A percentile compares a stretch with the other conserved stretches of the same genome.
These are phyloP conservation scores for Thyridium curvatum DNA, from an alignment of 2,329 filamentous ascomycete species.

Conservation along the genomic window DNA sequence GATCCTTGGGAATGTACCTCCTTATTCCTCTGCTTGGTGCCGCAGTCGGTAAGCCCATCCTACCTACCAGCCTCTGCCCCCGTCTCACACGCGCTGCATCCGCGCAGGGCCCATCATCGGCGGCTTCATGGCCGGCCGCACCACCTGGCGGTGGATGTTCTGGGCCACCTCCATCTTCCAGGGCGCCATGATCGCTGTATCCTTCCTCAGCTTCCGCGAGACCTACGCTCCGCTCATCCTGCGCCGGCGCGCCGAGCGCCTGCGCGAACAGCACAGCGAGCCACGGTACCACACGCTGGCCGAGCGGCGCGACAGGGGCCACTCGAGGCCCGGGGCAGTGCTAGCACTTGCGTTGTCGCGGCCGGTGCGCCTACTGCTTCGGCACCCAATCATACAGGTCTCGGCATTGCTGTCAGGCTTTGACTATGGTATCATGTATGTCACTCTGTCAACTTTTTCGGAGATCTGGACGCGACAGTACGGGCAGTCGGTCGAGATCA, in stretches of 20 bases:
- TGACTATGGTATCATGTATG: conserved; percentile 60
- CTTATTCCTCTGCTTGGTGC: conserved; percentile 31
- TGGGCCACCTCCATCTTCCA: conserved; percentile 36
- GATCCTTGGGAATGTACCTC: conserved; percentile 28
- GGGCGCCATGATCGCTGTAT: conserved; percentile 23
- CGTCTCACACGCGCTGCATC: not conserved
- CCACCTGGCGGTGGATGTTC: conserved; percentile 39
- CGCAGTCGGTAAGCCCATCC: conserved; percentile 18
- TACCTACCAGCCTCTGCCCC: not conserved
- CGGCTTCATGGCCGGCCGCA: conserved; percentile 26
- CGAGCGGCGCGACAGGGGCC: conserved; percentile 26
- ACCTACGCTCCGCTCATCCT: conserved; percentile 31
- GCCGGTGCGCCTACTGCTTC: conserved; percentile 51
- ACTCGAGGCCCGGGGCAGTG: conserved; percentile 13
- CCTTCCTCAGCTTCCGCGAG: conserved; percentile 26
- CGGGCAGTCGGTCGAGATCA: conserved; percentile 18
- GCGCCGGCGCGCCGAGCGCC: conserved; percentile 18
- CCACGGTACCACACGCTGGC: conserved; percentile 23
- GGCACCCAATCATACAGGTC: no score
- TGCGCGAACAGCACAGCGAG: conserved; percentile 24
- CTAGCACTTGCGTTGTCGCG: conserved; percentile 35
- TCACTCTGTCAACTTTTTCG: conserved; percentile 57
- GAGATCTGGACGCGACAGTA: conserved; percentile 51
- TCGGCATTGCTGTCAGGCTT: no score
- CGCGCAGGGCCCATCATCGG: conserved; percentile 26